Conservation (phyloP, 2,329 filamentous ascomycete genomes). For the Akanthomyces dipterigenus region DNA sequence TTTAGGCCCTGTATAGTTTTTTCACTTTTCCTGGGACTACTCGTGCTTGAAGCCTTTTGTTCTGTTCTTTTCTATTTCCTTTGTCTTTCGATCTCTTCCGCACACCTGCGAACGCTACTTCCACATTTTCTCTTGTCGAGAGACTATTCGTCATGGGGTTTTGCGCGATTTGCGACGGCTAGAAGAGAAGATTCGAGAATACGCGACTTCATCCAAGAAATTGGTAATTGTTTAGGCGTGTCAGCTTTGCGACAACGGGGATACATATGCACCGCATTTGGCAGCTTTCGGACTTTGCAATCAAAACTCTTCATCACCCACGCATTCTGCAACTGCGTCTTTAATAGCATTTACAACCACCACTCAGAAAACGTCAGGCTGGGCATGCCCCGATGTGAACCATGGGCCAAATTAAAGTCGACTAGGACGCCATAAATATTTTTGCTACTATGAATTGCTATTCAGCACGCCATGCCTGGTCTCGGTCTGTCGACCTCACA, state of each 20-base stretch:
- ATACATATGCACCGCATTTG: conserved; percentile 31
- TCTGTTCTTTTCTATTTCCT: conserved; percentile 21
- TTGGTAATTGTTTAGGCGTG: conserved; percentile 29
- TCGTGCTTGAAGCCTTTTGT: conserved; percentile 3
- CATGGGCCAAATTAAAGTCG: conserved; percentile 23
- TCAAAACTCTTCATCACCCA: conserved; percentile 33
- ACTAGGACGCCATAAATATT: conserved; percentile 9
- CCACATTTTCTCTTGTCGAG: conserved; percentile 19
- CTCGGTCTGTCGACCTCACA: background rate
- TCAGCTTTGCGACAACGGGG: conserved; percentile 31
- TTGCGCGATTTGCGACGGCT: conserved; percentile 31
- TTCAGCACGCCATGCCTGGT: background rate
- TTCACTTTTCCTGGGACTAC: conserved; percentile 1
- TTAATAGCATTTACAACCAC: conserved; percentile 30
- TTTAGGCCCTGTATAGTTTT: conserved; percentile 12
- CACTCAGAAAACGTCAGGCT: conserved; percentile 27
- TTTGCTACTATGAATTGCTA: background rate
- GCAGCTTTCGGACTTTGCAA: conserved; percentile 34
- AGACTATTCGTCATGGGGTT: conserved; percentile 30
- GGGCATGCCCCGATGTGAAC: conserved; percentile 27
- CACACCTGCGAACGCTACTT: background rate
- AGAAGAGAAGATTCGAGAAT: conserved; percentile 25
- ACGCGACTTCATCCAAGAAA: conserved; percentile 25
- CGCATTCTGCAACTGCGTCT: conserved; percentile 29
- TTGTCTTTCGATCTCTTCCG: conserved; percentile 14